Conservation (phyloP, 2,329 filamentous ascomycete genomes). For the Fusarium falciforme region DNA sequence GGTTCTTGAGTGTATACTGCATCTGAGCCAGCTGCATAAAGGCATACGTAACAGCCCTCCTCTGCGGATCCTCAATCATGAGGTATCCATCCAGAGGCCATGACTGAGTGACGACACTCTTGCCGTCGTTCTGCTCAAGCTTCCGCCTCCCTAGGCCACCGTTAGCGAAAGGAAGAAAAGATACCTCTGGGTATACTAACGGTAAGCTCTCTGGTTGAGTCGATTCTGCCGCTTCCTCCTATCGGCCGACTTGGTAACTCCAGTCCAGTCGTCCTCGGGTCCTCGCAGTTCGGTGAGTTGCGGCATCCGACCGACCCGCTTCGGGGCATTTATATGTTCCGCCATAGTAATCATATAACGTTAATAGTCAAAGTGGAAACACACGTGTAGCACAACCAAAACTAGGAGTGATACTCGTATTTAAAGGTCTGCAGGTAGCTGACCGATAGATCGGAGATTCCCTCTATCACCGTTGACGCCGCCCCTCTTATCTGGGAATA, state of each 20-base stretch:
- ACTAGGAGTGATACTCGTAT: not conserved
- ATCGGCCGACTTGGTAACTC: constrained; percentile 36
- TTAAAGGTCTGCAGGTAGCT: not conserved
- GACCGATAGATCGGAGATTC: not conserved
- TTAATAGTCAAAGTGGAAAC: not conserved
- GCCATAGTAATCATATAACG: constrained; percentile 4
- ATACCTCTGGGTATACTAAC: constrained; percentile 16
- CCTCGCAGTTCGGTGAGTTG: constrained; percentile 26
- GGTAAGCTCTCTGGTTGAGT: constrained; percentile 39
- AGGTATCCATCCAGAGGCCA: constrained; percentile 5
- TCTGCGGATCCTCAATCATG: not conserved
- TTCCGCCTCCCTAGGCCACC: constrained; percentile 24
- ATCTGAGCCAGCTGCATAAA: constrained; percentile 36
- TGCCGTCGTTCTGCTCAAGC: constrained; percentile 12
- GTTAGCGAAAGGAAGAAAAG: constrained; percentile 4
- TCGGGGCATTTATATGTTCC: constrained; percentile 9
- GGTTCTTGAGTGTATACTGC: constrained; percentile 31
- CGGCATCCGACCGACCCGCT: constrained; percentile 16
- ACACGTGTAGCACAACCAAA: not conserved
- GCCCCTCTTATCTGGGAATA: not conserved
- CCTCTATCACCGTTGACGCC: not conserved
- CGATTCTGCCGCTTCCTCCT: constrained; percentile 41
- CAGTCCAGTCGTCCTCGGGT: constrained; percentile 40
- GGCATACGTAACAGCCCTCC: constrained; percentile 26
- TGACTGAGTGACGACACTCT: not conserved